These are phyloP conservation scores for Aspergillus ostianus DNA, from an alignment of 495 filamentous ascomycete species.

Conservation along the genomic window DNA sequence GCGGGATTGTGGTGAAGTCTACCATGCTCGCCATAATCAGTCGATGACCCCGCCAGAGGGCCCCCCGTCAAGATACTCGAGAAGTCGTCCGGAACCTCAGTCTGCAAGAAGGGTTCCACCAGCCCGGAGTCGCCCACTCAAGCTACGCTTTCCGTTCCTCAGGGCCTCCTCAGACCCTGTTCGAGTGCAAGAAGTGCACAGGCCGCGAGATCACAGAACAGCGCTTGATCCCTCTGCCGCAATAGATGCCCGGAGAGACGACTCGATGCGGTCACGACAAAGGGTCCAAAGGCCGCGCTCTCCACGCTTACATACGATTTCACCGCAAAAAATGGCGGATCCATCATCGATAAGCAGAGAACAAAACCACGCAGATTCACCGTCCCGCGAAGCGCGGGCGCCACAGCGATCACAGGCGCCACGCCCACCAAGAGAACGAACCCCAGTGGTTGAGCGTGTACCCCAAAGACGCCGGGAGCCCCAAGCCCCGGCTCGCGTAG, in stretches of 20 bases:
- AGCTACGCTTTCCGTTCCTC: constrained; percentile 17
- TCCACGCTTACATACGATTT: not conserved
- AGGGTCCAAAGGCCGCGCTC: not conserved
- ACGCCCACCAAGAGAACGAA: constrained; percentile 22
- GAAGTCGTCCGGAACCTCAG: constrained; percentile 14
- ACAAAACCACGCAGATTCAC: not conserved
- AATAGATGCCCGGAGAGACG: not conserved
- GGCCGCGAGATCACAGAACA: not conserved
- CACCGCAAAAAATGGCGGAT: not conserved
- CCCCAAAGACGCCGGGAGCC: constrained; percentile 15
- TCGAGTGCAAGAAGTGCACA: not conserved
- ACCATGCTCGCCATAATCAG: constrained; percentile 12
- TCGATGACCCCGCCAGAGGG: constrained; percentile 4
- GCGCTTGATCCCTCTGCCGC: not conserved
- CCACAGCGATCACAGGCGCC: constrained; percentile 2
- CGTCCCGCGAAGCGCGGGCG: constrained; percentile 2
- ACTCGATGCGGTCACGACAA: not conserved
- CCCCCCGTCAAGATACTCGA: constrained; percentile 11
- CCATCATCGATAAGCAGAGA: not conserved
- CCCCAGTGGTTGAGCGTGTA: constrained; percentile 22
- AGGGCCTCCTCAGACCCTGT: not conserved
- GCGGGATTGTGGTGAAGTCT: constrained; percentile 14
- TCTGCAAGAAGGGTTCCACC: constrained; percentile 7
- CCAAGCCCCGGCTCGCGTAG: constrained; percentile 1
- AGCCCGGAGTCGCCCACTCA: constrained; percentile 15